Evolutionary conservation across 2,329 filamentous ascomycete species (phyloP).

Genomic region (Cercospora zeina): DNA sequence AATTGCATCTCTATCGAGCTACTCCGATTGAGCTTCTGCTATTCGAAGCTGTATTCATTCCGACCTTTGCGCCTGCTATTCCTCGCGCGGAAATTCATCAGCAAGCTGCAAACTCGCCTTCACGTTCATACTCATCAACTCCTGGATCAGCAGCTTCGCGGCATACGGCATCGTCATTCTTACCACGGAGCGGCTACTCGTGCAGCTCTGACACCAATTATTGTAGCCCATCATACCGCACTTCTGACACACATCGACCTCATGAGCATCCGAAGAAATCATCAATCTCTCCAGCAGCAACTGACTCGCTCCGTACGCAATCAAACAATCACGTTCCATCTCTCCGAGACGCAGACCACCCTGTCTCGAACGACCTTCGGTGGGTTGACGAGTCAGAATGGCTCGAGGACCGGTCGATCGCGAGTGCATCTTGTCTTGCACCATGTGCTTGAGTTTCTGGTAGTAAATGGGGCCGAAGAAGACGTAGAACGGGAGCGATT

Average conservation of each 20-base stretch:
- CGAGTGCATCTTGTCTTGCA: conserved; percentile 99
- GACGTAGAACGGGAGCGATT: conserved; percentile 90
- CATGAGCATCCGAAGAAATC: conserved; percentile 86
- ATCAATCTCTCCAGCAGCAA: conserved; percentile 89
- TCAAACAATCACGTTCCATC: conserved; percentile 98
- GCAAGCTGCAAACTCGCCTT: conserved; percentile 85
- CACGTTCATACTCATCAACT: conserved; percentile 98
- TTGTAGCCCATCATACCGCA: conserved; percentile 96
- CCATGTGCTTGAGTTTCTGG: conserved; percentile 99
- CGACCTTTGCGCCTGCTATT: conserved; percentile 7
- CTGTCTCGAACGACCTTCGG: conserved; percentile 88
- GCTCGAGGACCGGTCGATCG: conserved; percentile 86
- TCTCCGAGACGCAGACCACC: conserved; percentile 92
- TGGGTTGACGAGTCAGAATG: conserved; percentile 91
- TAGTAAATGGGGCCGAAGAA: conserved; percentile 99
- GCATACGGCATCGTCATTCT: conserved; percentile 98
- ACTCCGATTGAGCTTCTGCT: background rate
- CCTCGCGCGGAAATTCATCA: conserved; percentile 75
- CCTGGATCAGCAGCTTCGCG: conserved; percentile 92
- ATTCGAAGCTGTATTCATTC: background rate
- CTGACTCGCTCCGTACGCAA: conserved; percentile 93
- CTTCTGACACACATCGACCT: conserved; percentile 88
- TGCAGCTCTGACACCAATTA: conserved; percentile 91
- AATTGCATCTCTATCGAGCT: background rate
- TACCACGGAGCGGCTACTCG: conserved; percentile 78